Base-by-base conservation (phyloP, 306 rosid genomes). In the Begonia peltatifolia region DNA sequence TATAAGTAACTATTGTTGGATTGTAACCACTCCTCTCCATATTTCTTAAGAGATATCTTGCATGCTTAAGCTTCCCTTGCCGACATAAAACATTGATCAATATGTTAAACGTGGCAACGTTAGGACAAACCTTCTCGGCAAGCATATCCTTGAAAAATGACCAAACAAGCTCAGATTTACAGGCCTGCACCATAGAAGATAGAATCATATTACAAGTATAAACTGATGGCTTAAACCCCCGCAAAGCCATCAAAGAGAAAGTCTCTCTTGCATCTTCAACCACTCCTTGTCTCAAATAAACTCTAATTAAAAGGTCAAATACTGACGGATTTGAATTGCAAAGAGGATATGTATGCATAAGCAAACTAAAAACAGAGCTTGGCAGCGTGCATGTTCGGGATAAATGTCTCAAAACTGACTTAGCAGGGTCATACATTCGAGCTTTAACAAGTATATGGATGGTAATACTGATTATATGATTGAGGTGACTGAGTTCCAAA, bases 311-410 rank as follows among this genome's bases (percentile, higher is more conserved):
- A 52, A 84, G 76, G 71, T 84, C 90, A 71, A 81, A 84, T 43
- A 81, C 87, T 49, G 94, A 78, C 12, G 94, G 94, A 61, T 66
- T 81, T 58, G 94, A 81, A 35, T 77, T 74, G 71, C 90, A 78
- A 76, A 69, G 58, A 20, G 72, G 78, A 69, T 78, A 84, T 43
- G 94, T 84, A 47, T 74, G 80, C 90, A 84, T 81, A 48, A 84
- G 68, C 57, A 76, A 74, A 58, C 55, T 35, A 59, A 84, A 84
- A 14, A 81, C 73, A 52, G 71, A 63, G 56, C 61, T 72, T 13
- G 78, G 54, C 23, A 76, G 84, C 67, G 59, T 23, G 12, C 64
- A 73, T 78, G 63, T 62, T 46, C 68, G 75, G 20, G 75, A 56
- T 58, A 84, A 35, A 50, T 76, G 78, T 38, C 30, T 55, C 74